Evolutionary conservation across 768 basidiomycete genomes (phyloP), one percentile per base, ranked within the genome.

Genomic region (Brasilioporus rufonigricans): DNA sequence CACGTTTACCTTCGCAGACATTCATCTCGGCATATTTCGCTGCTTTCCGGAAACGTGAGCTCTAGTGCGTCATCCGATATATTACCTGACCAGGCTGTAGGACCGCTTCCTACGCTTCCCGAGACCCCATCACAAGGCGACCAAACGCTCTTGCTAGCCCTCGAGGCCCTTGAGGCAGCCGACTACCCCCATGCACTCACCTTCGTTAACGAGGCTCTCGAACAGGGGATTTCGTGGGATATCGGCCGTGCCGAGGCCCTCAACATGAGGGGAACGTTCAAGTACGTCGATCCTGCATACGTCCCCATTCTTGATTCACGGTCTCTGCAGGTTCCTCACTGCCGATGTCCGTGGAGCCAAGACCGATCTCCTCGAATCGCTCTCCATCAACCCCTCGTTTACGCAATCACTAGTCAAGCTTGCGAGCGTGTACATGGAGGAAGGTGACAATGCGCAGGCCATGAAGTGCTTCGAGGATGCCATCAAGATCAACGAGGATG

Each of bases 341-440:
- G 87, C 86, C 39, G 89, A 98, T 60, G 82, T 93, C 24, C 71
- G 76, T 2, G 89, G 87, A 10, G 94, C 95, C 41, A 90, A 93
- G 67, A 78, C 72, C 2, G 96, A 98, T 70, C 76, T 98, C 33
- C 80, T 88, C 43, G 83, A 87, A 62, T 88, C 88, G 43, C 76
- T 96, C 51, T 74, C 79, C 48, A 73, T 96, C 29, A 70, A 77
- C 54, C 91, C 81, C 14, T 75, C 74, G 40, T 84, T 86, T 62
- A 93, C 92, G 0, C 96, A 98, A 73, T 89, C 85, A 61, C 82
- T 92, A 70, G 94, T 99, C 61, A 99, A 99, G 80, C 86, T 98
- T 57, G 97, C 96, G 14, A 92, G 89, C 63, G 94, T 98, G 36
- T 80, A 95, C 71, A 98, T 99, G 96, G 97, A 99, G 69, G 87